Evolutionary conservation across 495 filamentous ascomycete species (phyloP).

Genomic region (Trichoderma orchidacearum): DNA sequence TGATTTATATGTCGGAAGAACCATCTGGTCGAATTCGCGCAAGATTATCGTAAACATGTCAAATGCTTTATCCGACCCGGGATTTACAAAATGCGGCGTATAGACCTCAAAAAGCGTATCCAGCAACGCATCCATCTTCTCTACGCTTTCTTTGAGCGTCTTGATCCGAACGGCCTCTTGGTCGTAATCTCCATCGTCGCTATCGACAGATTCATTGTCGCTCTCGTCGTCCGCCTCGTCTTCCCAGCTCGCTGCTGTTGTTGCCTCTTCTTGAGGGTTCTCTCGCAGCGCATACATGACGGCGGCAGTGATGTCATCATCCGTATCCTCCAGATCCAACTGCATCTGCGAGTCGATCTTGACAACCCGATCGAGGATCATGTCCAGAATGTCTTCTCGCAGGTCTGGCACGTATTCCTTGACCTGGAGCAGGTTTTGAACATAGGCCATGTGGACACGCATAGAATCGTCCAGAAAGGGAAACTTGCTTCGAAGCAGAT

Average conservation of each 20-base stretch:
- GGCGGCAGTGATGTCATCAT: conserved; percentile 35
- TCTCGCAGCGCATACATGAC: conserved; percentile 25
- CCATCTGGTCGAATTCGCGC: conserved; percentile 67
- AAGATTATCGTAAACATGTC: conserved; percentile 58
- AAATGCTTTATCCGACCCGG: conserved; percentile 31
- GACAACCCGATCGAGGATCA: conserved; percentile 72
- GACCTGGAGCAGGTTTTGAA: conserved; percentile 63
- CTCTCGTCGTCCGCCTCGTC: conserved; percentile 49
- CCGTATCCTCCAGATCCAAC: conserved; percentile 74
- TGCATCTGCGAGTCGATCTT: conserved; percentile 90
- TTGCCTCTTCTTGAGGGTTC: conserved; percentile 10
- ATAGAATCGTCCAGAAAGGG: conserved; percentile 62
- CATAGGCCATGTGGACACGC: conserved; percentile 59
- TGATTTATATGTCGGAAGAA: conserved; percentile 77
- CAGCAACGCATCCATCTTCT: conserved; percentile 86
- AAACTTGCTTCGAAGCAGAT: conserved; percentile 51
- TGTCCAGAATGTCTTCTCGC: conserved; percentile 65
- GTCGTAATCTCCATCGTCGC: conserved; percentile 29
- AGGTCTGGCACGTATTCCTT: conserved; percentile 66
- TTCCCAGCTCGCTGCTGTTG: conserved; percentile 29
- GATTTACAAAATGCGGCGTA: conserved; percentile 45
- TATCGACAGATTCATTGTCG: conserved; percentile 39
- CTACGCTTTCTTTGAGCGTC: conserved; percentile 62
- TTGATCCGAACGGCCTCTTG: conserved; percentile 34
- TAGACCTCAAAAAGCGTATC: conserved; percentile 81